These are phyloP conservation scores for Fusarium napiforme DNA, from an alignment of 2,329 filamentous ascomycete genomes.

Conservation along the genomic window DNA sequence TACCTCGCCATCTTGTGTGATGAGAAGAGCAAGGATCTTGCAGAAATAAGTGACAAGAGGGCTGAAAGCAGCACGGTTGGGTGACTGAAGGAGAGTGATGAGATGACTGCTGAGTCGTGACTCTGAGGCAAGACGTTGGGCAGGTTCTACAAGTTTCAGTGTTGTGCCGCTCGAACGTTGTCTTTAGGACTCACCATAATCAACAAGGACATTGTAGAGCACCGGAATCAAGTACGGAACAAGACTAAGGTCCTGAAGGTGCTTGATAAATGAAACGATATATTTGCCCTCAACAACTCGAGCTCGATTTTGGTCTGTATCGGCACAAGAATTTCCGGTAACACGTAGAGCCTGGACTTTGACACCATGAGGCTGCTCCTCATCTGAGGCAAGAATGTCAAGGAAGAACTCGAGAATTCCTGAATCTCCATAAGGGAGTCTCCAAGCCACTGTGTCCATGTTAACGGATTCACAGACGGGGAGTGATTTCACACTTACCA, in stretches of 20 bases:
- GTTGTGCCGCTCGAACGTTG: fast-evolving
- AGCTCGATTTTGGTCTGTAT: constrained; percentile 70
- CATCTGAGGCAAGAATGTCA: constrained; percentile 52
- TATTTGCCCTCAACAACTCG: constrained; percentile 62
- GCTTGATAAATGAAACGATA: constrained; percentile 59
- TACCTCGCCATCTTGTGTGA: constrained; percentile 62
- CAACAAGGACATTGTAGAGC: constrained; percentile 70
- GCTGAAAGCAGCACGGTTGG: constrained; percentile 54
- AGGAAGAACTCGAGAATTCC: constrained; percentile 68
- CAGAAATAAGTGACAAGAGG: constrained; percentile 63
- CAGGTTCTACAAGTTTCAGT: constrained; percentile 58
- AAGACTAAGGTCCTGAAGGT: constrained; percentile 60
- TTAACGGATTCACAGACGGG: neutral
- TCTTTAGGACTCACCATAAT: constrained; percentile 62
- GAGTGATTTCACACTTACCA: constrained; percentile 55
- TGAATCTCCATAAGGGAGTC: constrained; percentile 66
- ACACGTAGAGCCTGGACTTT: constrained; percentile 66
- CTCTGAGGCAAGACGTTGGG: constrained; percentile 66
- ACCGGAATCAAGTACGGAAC: constrained; percentile 67
- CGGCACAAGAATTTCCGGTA: constrained; percentile 71
- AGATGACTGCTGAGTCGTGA: constrained; percentile 62
- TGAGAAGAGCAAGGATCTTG: constrained; percentile 66
- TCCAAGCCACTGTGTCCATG: constrained; percentile 61
- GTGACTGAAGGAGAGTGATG: constrained; percentile 60
- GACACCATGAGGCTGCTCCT: constrained; percentile 55